Evolutionary conservation across 257 asterid genomes (phyloP).

Genomic region (Avicennia marina): DNA sequence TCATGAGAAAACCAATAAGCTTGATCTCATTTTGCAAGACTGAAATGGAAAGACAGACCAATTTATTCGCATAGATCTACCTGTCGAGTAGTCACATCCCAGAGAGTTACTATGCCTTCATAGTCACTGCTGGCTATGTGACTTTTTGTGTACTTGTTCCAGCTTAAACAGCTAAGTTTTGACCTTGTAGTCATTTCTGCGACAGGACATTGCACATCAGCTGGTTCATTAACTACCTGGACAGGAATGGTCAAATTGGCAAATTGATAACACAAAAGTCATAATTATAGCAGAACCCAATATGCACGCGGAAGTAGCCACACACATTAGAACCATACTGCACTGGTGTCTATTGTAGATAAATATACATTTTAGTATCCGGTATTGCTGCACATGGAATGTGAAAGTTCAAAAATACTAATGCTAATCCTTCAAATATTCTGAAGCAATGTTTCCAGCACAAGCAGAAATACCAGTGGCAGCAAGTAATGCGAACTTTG

Average conservation of each 20-base stretch:
- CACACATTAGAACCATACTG: not conserved
- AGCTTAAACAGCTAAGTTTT: conserved; percentile 86
- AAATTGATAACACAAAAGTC: not conserved
- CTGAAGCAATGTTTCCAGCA: too few species aligned
- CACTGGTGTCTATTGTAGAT: not conserved
- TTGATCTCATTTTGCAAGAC: not conserved
- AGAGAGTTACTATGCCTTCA: conserved; percentile 87
- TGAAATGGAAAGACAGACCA: not conserved
- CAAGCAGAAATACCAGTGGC: too few species aligned
- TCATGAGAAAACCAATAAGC: not conserved
- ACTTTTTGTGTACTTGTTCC: conserved; percentile 73
- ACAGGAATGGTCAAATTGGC: not conserved
- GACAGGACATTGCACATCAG: conserved; percentile 62
- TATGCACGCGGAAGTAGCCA: not conserved
- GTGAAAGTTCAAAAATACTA: not conserved
- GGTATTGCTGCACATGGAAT: not conserved
- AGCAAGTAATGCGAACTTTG: too few species aligned
- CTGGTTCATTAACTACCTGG: conserved; percentile 79
- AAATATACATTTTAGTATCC: not conserved
- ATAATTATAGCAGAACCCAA: not conserved
- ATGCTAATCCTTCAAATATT: not conserved
- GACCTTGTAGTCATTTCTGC: conserved; percentile 83
- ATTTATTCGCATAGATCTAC: not conserved
- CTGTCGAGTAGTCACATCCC: conserved; percentile 84
- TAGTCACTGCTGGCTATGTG: conserved; percentile 89